Evolutionary conservation across 2,329 filamentous ascomycete species (phyloP), one percentile per base, ranked within the genome.

Genomic region (Colletotrichum sp.): DNA sequence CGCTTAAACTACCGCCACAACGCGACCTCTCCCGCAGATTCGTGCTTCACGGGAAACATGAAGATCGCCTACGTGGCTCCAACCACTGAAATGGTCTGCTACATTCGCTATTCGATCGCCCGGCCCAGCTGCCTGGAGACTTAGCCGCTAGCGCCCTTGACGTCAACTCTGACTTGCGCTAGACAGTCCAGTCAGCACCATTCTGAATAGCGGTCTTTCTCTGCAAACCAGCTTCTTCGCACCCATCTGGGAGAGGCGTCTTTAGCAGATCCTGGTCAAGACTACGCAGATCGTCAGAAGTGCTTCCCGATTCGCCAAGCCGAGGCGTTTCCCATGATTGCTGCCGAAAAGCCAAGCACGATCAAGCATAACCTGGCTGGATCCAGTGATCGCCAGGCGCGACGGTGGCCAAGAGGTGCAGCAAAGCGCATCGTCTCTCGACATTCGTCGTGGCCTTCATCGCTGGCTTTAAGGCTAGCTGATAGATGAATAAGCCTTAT

Each of bases 11-110:
- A 34, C 70, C 66, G 74, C 64, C 49, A 68, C 36, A 52, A 7
- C n/a, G 62, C 55, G 55, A 32, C 62, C 68, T 28, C 52, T 21
- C 30, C 44, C 24, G 30, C 68, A 49, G 8, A 24, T 30, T 16
- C 21, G 63, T 75, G 57, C 36, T 21, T 52, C 44, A 13, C 44
- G 44, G 24, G 36, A 52, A 30, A 39, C 49, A 28, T 69, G 8
- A 52, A 66, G 64, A 73, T 76, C 34, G 63, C 60, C 59, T 62
- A 77, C 76, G 76, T 77, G 76, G 76, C 73, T 73, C 76, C 76
- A 77, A 65, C 68, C 57, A 64, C 24, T 57, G 36, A 24, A 44
- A 62, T 34, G 59, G 8, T 59, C 73, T 73, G 39, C 72, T 66
- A 24, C 62, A 75, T 39, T n/a, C n/a, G 34, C 71, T 8, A 34